Evolutionary conservation across 2,329 filamentous ascomycete species (phyloP).

Genomic region (Fusarium zealandicum): DNA sequence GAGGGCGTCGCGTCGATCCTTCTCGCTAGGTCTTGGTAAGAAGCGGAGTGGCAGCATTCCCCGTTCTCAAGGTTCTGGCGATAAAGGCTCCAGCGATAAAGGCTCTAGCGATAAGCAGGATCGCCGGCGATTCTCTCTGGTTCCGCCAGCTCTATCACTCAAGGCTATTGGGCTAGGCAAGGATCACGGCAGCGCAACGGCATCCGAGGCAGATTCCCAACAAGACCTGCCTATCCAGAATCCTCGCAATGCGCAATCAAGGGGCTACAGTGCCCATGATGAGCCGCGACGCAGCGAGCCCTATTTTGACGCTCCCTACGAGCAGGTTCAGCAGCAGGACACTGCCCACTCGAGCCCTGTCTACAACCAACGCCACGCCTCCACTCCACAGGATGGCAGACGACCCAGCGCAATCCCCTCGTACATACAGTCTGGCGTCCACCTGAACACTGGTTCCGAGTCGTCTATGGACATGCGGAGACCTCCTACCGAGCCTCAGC

Average conservation of each 20-base stretch:
- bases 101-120: constrained; percentile 63
- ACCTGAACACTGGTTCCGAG: constrained; percentile 61
- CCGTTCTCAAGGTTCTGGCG: constrained; percentile 62
- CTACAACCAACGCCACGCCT: constrained; percentile 53
- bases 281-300: constrained; percentile 48
- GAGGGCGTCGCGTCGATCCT: constrained; percentile 69
- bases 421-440: constrained; percentile 55
- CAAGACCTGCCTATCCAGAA: constrained; percentile 62
- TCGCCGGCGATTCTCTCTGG: constrained; percentile 74
- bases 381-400: constrained; percentile 50
- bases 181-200: constrained; percentile 57
- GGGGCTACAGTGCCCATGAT: constrained; percentile 47
- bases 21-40: constrained; percentile 72
- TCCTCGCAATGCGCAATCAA: constrained; percentile 40
- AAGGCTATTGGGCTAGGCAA: constrained; percentile 69
- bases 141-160: constrained; percentile 67
- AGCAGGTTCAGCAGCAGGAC: constrained; percentile 47
- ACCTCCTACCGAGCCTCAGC: constrained; percentile 49
- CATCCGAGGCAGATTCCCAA: constrained; percentile 59
- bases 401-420: constrained; percentile 54
- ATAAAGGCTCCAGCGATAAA: too few species aligned
- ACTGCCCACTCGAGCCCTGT: constrained; percentile 46
- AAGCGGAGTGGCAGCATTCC: constrained; percentile 73
- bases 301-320: constrained; percentile 51
- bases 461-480: constrained; percentile 60